A percentile compares a stretch with the other conserved stretches of the same genome.
Evolutionary conservation across 148 eudicot genomes (phyloP).

Genomic region (Linanthus parryae): DNA sequence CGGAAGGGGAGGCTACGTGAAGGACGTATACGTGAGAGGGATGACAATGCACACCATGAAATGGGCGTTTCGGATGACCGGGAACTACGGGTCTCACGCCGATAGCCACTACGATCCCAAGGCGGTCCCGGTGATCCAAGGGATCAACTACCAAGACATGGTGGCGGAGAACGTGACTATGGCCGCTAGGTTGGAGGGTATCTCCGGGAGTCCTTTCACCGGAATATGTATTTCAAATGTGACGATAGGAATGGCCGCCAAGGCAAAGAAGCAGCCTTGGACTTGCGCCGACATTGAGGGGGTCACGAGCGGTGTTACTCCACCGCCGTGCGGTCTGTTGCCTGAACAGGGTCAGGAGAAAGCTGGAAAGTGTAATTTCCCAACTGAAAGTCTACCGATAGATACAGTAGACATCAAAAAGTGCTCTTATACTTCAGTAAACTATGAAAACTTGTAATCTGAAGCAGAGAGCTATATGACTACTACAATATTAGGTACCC

Average conservation of each 20-base stretch:
- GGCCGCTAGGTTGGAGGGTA: conserved; percentile 36
- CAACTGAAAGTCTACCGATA: conserved; percentile 10
- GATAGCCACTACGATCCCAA: conserved; percentile 28
- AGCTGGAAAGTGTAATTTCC: conserved; percentile 14
- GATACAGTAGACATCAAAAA: conserved; percentile 12
- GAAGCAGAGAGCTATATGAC: no score
- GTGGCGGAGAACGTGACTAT: conserved; percentile 34
- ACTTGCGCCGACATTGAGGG: conserved; percentile 30
- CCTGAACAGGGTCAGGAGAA: conserved; percentile 28
- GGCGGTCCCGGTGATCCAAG: conserved; percentile 18
- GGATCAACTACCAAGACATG: conserved; percentile 30
- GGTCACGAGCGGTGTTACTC: conserved; percentile 25
- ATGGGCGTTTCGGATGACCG: conserved; percentile 47
- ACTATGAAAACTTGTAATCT: no score
- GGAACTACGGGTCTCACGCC: conserved; percentile 35
- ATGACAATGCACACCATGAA: conserved; percentile 49
- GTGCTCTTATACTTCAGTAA: conserved; percentile 15
- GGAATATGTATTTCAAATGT: conserved; percentile 41
- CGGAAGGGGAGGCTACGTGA: conserved; percentile 84
- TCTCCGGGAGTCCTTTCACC: conserved; percentile 29
- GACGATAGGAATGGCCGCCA: conserved; percentile 32
- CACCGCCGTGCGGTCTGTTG: conserved; percentile 24
- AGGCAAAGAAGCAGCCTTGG: conserved; percentile 42
- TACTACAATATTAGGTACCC: no score
- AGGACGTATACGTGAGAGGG: conserved; percentile 27